Evolutionary conservation across 2,329 filamentous ascomycete species (phyloP).

Genomic region (Colletotrichum tamarilloi): DNA sequence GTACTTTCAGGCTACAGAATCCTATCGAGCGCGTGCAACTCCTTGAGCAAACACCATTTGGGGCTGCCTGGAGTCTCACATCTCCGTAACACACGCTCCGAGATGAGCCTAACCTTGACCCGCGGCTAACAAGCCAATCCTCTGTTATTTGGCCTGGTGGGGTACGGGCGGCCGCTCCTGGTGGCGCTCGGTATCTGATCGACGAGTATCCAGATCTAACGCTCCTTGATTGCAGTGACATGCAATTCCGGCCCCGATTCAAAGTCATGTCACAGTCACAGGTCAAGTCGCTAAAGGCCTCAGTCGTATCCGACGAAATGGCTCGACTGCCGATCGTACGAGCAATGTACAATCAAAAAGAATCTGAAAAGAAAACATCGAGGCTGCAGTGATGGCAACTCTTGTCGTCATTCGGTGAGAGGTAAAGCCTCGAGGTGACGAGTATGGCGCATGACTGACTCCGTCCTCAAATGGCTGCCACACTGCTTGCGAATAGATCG

Average conservation of each 20-base stretch:
- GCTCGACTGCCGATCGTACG: not conserved
- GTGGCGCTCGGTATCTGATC: not conserved
- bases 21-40: not conserved
- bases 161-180: not conserved
- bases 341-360: not conserved
- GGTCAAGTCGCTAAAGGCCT: not conserved
- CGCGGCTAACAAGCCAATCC: conserved; percentile 8
- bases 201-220: not conserved
- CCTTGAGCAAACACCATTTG: not conserved
- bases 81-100: not conserved
- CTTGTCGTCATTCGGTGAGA: not conserved
- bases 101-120: not conserved
- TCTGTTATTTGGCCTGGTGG: not conserved
- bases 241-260: not conserved
- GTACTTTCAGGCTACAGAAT: conserved; percentile 13
- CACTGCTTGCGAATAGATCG: not conserved
- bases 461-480: not conserved
- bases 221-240: not conserved
- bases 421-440: not conserved
- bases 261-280: not conserved
- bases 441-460: not conserved
- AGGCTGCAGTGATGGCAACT: not conserved
- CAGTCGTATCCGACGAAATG: not conserved
- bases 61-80: conserved; percentile 6
- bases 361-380: not conserved